These are phyloP conservation scores for Mortierella sp. DNA, from an alignment of 371 early-diverging fungal genomes.

Conservation along the genomic window DNA sequence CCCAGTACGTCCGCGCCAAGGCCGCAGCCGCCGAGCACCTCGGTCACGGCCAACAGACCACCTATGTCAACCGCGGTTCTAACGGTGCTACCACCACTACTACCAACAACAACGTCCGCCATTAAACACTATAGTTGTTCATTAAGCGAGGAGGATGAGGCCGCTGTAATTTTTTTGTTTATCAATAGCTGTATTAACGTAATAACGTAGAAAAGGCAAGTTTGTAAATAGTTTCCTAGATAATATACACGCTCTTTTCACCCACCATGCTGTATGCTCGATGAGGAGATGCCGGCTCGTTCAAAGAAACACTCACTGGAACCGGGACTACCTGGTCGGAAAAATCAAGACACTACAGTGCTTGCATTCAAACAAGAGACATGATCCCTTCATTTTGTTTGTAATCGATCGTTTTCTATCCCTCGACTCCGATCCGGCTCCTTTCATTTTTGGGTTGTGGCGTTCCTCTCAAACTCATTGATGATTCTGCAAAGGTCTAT, in stretches of 20 bases:
- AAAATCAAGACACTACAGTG: too few relatives aligned
- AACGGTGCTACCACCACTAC: background rate
- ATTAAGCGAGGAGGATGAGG: background rate
- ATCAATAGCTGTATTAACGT: background rate
- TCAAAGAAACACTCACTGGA: too few relatives aligned
- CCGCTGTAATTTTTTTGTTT: background rate
- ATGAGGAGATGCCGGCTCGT: background rate
- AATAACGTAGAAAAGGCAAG: background rate
- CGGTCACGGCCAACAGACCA: background rate
- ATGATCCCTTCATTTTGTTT: too few relatives aligned
- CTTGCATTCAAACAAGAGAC: too few relatives aligned
- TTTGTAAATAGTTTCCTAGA: background rate
- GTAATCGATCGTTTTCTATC: background rate
- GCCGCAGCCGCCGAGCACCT: slow-evolving; percentile 3
- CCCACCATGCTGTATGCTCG: background rate
- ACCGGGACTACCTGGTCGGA: too few relatives aligned
- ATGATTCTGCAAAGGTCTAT: background rate
- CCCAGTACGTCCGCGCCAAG: slow-evolving; percentile 35
- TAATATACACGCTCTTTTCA: background rate
- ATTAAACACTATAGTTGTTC: background rate
- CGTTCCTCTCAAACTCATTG: background rate
- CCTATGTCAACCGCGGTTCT: background rate
- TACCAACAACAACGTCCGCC: background rate
- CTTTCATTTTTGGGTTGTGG: background rate
- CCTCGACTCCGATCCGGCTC: background rate